Percentiles rank a stretch among this genome's conserved stretches.
Evolutionary conservation across 352 stramenopile species (phyloP).

Genomic region (Phytophthora sojae): DNA sequence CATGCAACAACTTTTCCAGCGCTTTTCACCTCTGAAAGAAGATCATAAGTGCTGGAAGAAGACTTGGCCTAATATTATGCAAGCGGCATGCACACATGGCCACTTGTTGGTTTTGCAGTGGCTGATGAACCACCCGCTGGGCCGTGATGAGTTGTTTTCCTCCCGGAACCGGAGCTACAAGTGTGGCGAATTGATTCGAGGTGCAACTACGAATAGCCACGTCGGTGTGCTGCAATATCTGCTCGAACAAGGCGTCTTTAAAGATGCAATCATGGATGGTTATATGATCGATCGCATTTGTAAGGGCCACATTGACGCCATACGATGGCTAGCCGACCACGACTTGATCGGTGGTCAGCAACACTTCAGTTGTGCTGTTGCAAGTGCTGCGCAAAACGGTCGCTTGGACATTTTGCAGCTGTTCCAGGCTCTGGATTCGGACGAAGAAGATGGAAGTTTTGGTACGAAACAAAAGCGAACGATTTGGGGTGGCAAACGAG

Average conservation of each 20-base stretch:
- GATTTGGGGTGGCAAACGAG: neutral
- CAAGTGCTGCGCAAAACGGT: neutral
- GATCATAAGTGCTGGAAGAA: neutral
- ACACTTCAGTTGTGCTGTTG: neutral
- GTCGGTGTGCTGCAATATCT: neutral
- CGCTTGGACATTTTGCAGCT: conserved; percentile 16
- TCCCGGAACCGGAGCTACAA: no score
- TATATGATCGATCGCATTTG: neutral
- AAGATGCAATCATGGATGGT: neutral
- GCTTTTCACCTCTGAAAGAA: neutral
- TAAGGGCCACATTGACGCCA: neutral
- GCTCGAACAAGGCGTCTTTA: neutral
- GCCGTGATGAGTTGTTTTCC: neutral
- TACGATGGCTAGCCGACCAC: neutral
- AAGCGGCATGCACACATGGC: neutral
- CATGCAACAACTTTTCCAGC: neutral
- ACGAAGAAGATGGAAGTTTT: conserved; percentile 1
- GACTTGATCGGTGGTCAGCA: neutral
- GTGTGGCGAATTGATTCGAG: no score
- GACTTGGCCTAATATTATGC: neutral
- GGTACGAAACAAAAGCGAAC: neutral
- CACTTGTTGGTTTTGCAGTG: neutral
- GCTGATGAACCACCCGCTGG: neutral
- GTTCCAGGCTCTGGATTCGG: conserved; percentile 4
- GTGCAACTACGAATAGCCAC: neutral